Evolutionary conservation across 2,329 filamentous ascomycete genomes (phyloP).

Genomic region (Aaosphaeria pasadenensis): DNA sequence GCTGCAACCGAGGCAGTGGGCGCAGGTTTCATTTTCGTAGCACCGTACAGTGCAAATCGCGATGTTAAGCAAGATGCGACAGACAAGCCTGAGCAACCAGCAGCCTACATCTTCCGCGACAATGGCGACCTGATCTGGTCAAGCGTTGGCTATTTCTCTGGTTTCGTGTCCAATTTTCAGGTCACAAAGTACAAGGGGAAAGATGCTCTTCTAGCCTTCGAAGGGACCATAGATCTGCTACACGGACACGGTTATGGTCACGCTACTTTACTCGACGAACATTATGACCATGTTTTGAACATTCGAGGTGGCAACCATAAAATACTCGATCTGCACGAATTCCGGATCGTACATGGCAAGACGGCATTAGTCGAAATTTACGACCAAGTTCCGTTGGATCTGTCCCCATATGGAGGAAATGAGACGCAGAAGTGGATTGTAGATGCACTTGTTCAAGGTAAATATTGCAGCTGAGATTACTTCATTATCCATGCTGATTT

Average conservation of each 20-base stretch:
- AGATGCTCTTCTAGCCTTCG: background rate
- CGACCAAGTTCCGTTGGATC: background rate
- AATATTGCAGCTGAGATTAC: background rate
- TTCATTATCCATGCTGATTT: background rate
- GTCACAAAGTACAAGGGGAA: background rate
- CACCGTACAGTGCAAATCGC: slow-evolving; percentile 20
- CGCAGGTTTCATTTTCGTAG: slow-evolving; percentile 44
- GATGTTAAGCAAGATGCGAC: slow-evolving; percentile 28
- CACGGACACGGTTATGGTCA: background rate
- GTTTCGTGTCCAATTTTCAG: slow-evolving; percentile 1
- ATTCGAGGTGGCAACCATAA: background rate
- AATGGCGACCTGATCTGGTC: slow-evolving; percentile 57
- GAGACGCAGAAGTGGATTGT: slow-evolving; percentile 1
- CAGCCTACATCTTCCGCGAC: slow-evolving; percentile 54
- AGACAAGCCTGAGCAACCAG: slow-evolving; percentile 44
- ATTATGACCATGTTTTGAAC: background rate
- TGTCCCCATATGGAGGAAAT: background rate
- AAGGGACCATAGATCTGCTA: slow-evolving; percentile 9
- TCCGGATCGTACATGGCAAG: background rate
- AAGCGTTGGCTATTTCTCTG: slow-evolving; percentile 21
- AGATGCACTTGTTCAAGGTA: background rate
- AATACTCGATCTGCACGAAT: background rate
- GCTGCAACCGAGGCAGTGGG: slow-evolving; percentile 36
- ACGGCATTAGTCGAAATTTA: background rate
- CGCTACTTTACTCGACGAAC: background rate